Percentiles rank a stretch among this genome's conserved stretches.
These are phyloP conservation scores for Podospora didyma DNA, from an alignment of 495 filamentous ascomycete genomes.

Conservation along the genomic window DNA sequence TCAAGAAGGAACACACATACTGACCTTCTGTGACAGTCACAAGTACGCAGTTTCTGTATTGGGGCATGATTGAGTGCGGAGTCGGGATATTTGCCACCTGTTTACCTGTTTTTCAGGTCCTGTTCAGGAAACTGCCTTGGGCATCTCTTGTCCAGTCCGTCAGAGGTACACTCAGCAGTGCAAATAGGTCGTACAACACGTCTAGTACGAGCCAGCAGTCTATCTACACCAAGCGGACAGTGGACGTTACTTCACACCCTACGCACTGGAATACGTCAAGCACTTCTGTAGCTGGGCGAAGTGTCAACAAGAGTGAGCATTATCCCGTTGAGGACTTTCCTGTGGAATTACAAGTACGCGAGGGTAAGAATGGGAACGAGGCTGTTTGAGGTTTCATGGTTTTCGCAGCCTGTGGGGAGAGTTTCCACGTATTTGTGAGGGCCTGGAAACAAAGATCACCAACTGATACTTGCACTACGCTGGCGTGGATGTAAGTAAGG, in stretches of 20 bases:
- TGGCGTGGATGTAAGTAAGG: too few species aligned
- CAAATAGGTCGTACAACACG: background rate
- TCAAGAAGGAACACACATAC: background rate
- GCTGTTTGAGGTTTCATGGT: too few species aligned
- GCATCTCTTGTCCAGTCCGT: background rate
- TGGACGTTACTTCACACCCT: background rate
- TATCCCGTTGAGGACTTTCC: too few species aligned
- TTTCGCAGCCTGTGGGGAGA: too few species aligned
- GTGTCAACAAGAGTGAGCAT: too few species aligned
- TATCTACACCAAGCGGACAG: background rate
- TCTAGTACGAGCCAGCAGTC: background rate
- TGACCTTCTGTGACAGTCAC: constrained; percentile 6
- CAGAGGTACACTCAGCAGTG: background rate
- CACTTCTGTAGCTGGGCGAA: too few species aligned
- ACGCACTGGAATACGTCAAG: too few species aligned
- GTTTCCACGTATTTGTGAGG: too few species aligned
- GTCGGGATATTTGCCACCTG: constrained; percentile 18
- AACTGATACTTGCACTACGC: too few species aligned
- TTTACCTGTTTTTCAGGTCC: constrained; percentile 16
- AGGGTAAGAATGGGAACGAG: too few species aligned
- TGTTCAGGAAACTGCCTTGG: constrained; percentile 5
- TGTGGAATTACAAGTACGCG: too few species aligned
- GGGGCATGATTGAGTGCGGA: constrained; percentile 22
- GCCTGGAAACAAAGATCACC: too few species aligned
- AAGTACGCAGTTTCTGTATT: constrained; percentile 20